Percentiles rank a stretch among this genome's conserved stretches.
Conservation (phyloP, 2,329 filamentous ascomycete genomes). For the Penicillium brevicompactum region DNA sequence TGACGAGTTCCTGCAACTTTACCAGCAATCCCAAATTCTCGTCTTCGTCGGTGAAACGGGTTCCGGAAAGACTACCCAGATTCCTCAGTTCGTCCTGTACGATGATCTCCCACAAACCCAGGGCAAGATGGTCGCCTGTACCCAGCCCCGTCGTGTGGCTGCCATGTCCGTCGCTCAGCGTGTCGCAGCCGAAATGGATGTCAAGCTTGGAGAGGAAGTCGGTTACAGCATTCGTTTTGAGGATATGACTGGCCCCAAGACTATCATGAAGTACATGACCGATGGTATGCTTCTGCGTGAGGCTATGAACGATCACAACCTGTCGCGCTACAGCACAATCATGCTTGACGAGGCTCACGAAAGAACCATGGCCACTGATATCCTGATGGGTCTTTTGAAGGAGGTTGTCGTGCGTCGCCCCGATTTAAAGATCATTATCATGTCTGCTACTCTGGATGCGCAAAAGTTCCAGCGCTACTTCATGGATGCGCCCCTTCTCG, state of each 20-base stretch:
- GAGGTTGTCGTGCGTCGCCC: conserved; percentile 78
- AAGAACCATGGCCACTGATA: conserved; percentile 93
- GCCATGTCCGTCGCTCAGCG: conserved; percentile 98
- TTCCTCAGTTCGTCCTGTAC: conserved; percentile 96
- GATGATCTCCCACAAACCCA: conserved; percentile 88
- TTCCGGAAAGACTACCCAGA: conserved; percentile 99
- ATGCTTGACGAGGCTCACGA: conserved; percentile 99
- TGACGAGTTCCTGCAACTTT: conserved; percentile 90
- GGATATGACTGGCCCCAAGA: conserved; percentile 85
- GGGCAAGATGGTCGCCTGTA: conserved; percentile 92
- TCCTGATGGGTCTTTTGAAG: conserved; percentile 94
- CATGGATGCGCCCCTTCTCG: conserved; percentile 86
- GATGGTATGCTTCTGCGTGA: conserved; percentile 97
- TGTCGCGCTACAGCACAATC: conserved; percentile 93
- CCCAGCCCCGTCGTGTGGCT: conserved; percentile 94
- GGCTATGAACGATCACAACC: conserved; percentile 91
- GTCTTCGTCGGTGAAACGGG: conserved; percentile 99
- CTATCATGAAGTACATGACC: conserved; percentile 98
- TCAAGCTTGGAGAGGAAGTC: conserved; percentile 87
- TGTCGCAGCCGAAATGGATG: conserved; percentile 96
- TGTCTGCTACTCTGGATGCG: conserved; percentile 96
- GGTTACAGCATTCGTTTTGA: conserved; percentile 99
- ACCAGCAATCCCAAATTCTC: conserved; percentile 91
- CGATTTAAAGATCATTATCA: conserved; percentile 97
- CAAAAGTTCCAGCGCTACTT: conserved; percentile 99